These are phyloP conservation scores for Filobasidium floriforme DNA, from an alignment of 768 basidiomycete species.

Conservation along the genomic window DNA sequence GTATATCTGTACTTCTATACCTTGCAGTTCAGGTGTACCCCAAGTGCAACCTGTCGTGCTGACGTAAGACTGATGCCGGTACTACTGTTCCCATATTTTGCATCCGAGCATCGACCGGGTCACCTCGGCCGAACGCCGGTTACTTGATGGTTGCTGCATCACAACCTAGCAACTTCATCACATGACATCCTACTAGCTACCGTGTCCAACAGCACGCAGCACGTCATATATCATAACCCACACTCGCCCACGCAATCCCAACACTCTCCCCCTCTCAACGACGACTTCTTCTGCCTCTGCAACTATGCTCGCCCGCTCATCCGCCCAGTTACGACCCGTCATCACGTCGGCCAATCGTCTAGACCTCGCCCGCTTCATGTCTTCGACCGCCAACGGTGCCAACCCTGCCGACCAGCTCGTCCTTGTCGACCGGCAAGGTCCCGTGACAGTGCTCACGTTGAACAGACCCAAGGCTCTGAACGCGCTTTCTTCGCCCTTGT, in stretches of 20 bases:
- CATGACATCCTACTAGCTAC: too few species aligned
- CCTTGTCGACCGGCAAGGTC: conserved; percentile 30
- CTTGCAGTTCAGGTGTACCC: too few species aligned
- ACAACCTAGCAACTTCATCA: too few species aligned
- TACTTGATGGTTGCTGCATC: too few species aligned
- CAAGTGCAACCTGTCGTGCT: too few species aligned
- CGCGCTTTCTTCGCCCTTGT: conserved; percentile 72
- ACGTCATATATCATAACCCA: not conserved
- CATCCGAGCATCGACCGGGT: too few species aligned
- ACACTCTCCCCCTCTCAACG: not conserved
- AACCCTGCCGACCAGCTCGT: conserved; percentile 32
- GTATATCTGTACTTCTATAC: too few species aligned
- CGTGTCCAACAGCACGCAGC: too few species aligned
- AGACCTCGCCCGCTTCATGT: conserved; percentile 31
- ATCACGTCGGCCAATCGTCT: not conserved
- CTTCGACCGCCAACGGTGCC: conserved; percentile 23
- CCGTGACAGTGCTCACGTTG: conserved; percentile 35
- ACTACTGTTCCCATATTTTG: too few species aligned
- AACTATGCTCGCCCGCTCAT: not conserved
- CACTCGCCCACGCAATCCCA: not conserved
- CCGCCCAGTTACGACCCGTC: not conserved
- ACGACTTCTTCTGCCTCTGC: not conserved
- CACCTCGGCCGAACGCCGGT: too few species aligned
- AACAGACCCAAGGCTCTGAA: conserved; percentile 51
- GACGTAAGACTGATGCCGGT: too few species aligned